Conservation (phyloP, 1,139 yeast species). For the Yamadazyma oceani region DNA sequence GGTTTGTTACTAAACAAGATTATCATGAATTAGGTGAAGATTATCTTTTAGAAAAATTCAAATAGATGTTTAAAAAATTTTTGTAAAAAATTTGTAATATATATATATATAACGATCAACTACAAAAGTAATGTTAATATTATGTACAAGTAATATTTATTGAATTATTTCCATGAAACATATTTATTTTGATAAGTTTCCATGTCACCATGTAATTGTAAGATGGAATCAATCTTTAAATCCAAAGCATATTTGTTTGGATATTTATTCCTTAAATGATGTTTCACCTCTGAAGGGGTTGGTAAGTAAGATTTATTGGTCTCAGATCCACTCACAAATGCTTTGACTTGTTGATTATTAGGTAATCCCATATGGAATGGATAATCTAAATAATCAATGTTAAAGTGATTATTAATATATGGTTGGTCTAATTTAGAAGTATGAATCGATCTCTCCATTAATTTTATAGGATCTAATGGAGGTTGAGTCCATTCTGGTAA, state of each 20-base stretch:
- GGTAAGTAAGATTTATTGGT: constrained; percentile 65
- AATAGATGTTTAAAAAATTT: constrained; percentile 21
- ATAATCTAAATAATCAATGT: constrained; percentile 58
- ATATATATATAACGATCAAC: too few species aligned
- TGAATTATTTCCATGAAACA: constrained; percentile 52
- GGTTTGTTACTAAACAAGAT: constrained; percentile 58
- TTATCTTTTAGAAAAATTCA: constrained; percentile 53
- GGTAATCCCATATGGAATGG: constrained; percentile 86
- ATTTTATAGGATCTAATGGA: constrained; percentile 21
- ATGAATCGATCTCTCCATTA: constrained; percentile 24
- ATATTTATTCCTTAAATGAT: constrained; percentile 54
- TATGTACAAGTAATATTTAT: not conserved
- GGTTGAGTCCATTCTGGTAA: constrained; percentile 51
- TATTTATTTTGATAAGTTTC: constrained; percentile 56
- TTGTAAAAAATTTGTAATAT: constrained; percentile 1
- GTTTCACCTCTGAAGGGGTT: constrained; percentile 62
- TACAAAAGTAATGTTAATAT: not conserved
- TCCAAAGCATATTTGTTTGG: constrained; percentile 63
- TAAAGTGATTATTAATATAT: constrained; percentile 45
- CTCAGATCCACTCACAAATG: constrained; percentile 64
- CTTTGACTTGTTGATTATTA: constrained; percentile 54
- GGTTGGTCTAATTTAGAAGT: constrained; percentile 36
- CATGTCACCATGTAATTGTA: constrained; percentile 62
- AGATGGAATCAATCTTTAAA: constrained; percentile 52
- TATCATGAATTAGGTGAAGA: constrained; percentile 64